Evolutionary conservation across 768 basidiomycete species (phyloP).

Genomic region (Auriscalpium orientale): DNA sequence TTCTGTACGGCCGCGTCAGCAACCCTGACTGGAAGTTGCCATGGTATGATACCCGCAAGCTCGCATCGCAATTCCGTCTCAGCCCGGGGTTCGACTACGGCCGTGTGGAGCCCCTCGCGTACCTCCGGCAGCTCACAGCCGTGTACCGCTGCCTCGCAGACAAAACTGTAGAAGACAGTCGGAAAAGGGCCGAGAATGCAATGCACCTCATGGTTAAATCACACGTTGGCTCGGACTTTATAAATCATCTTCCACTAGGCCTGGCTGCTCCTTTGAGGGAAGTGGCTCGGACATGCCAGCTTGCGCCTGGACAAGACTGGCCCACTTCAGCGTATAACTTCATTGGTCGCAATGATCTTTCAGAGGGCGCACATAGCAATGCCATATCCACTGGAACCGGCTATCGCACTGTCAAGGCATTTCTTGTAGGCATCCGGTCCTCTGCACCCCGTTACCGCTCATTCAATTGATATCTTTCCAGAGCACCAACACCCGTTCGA

Average conservation of each 20-base stretch:
- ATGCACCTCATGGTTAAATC: conserved; percentile 47
- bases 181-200: conserved; percentile 62
- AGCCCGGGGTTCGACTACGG: conserved; percentile 57
- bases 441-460: not conserved
- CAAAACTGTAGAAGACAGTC: conserved; percentile 36
- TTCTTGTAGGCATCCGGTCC: conserved; percentile 35
- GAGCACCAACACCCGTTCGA: conserved; percentile 6
- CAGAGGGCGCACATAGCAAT: conserved; percentile 46
- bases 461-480: conserved; percentile 3
- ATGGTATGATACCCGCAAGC: conserved; percentile 28
- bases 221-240: conserved; percentile 36
- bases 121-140: conserved; percentile 44
- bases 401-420: conserved; percentile 50
- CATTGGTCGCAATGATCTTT: conserved; percentile 70
- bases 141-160: conserved; percentile 59
- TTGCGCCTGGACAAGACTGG: conserved; percentile 72
- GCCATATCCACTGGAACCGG: conserved; percentile 41
- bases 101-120: conserved; percentile 46
- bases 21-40: conserved; percentile 65
- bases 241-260: conserved; percentile 58
- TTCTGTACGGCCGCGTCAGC: conserved; percentile 47
- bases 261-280: conserved; percentile 76
- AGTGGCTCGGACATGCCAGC: conserved; percentile 76
- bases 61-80: conserved; percentile 40
- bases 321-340: conserved; percentile 57